Conservation (phyloP, 805 yeast species). For the Millerago galiae region DNA sequence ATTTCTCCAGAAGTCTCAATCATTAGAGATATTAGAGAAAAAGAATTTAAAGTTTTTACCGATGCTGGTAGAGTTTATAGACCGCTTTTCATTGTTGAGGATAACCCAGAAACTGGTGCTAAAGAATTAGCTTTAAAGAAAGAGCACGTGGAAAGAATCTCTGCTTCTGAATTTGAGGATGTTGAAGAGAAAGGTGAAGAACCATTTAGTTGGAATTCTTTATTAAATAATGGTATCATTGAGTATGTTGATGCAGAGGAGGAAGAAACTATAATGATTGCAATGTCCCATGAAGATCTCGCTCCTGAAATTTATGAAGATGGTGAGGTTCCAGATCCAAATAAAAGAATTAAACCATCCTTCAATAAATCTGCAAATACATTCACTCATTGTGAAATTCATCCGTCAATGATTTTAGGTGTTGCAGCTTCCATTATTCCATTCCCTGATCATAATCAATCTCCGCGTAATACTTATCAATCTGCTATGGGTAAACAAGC, state of each 20-base stretch:
- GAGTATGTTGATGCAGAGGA: constrained; percentile 99
- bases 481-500: constrained; percentile 99
- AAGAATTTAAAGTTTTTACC: constrained; percentile 91
- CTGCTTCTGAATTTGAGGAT: constrained; percentile 56
- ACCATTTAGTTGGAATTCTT: constrained; percentile 72
- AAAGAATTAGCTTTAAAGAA: constrained; percentile 76
- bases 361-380: constrained; percentile 63
- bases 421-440: constrained; percentile 99
- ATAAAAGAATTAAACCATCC: constrained; percentile 77
- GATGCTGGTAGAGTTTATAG: constrained; percentile 99
- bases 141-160: constrained; percentile 70
- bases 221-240: constrained; percentile 79
- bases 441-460: constrained; percentile 99
- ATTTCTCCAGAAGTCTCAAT: constrained; percentile 94
- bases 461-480: constrained; percentile 98
- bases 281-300: constrained; percentile 97
- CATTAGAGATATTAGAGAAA: constrained; percentile 94
- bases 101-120: constrained; percentile 59
- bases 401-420: constrained; percentile 97
- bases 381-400: constrained; percentile 98
- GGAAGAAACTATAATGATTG: constrained; percentile 97
- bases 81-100: constrained; percentile 91
- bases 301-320: constrained; percentile 50
- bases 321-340: constrained; percentile 36
- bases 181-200: constrained; percentile 30